Evolutionary conservation across 805 yeast species (phyloP).

Genomic region (Lachancea sp.): DNA sequence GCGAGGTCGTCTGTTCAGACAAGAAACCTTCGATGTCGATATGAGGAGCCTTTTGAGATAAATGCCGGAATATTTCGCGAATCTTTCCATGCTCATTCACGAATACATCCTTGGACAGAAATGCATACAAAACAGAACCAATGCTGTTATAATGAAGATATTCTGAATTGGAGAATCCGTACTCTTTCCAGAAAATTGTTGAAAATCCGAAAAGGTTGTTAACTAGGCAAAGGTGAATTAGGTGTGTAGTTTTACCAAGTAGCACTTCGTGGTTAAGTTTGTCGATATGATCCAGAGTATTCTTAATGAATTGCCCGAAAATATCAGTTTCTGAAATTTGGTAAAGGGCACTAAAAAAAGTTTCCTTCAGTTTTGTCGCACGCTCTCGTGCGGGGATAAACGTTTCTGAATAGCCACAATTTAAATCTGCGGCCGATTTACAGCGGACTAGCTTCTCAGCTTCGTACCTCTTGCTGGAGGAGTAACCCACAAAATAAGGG

Average conservation of each 20-base stretch:
- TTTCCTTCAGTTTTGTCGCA: slow-evolving; percentile 30
- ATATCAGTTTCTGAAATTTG: slow-evolving; percentile 46
- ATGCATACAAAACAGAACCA: slow-evolving; percentile 35
- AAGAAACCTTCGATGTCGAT: slow-evolving; percentile 31
- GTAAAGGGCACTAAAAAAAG: slow-evolving; percentile 41
- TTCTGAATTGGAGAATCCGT: slow-evolving; percentile 36
- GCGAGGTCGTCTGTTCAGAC: slow-evolving; percentile 35
- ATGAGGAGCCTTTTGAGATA: slow-evolving; percentile 27
- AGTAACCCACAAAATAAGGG: slow-evolving; percentile 75
- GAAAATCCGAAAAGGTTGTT: slow-evolving; percentile 36
- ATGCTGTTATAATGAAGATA: slow-evolving; percentile 35
- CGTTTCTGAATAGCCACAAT: slow-evolving; percentile 40
- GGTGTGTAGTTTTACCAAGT: slow-evolving; percentile 53
- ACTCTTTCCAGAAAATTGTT: slow-evolving; percentile 34
- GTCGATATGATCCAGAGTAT: slow-evolving; percentile 38
- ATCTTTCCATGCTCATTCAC: slow-evolving; percentile 46
- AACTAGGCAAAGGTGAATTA: slow-evolving; percentile 56
- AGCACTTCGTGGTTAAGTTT: slow-evolving; percentile 48
- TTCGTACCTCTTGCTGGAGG: slow-evolving; percentile 76
- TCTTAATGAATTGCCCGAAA: slow-evolving; percentile 49
- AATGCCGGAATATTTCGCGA: slow-evolving; percentile 44
- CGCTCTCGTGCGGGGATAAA: slow-evolving; percentile 49
- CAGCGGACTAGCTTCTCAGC: slow-evolving; percentile 61
- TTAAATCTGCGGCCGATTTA: slow-evolving; percentile 37
- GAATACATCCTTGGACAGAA: slow-evolving; percentile 39